Base-by-base conservation (phyloP, 1,139 yeast genomes). In the Kluyveromyces marxianus region DNA sequence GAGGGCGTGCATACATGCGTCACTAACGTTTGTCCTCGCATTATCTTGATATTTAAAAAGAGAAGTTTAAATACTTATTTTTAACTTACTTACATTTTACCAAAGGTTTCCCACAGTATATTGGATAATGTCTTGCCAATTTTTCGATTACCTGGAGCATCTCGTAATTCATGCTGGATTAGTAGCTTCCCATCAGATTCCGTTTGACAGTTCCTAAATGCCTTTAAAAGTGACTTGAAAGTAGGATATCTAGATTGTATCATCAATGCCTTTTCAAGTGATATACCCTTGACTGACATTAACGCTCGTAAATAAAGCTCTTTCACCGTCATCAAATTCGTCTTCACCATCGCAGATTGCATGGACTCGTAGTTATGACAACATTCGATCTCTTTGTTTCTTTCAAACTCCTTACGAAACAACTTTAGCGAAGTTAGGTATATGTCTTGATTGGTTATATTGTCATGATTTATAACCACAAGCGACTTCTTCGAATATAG, bases 251-350 rank as follows among this genome's bases (percentile, higher is more conserved):
- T 41, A 2, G 59, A 47, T 62, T 90, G 97, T 6, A 94, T 79
- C 3, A 79, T 78, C 7, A 80, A 62, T 0, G 98, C 98, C 60
- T 85, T 87, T 51, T 90, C 97, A 38, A 88, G 67, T 0, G 96
- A 79, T 0, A 92, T 72, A 0, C 98, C 98, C 49, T 77, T 74
- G 2, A 84, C 74, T 1, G 90, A 74, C 84, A 89, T 79, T 27
- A 94, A 71, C 83, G 88, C 81, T 40, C 77, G 70, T 2, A 89
- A 69, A 55, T 79, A 92, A 55, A 88, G 68, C 54, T 92, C 97
- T 40, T 79, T 79, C 0, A 89, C 79, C 0, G 95, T 84, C 59
- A 77, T 71, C 71, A 82, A 70, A 25, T 78, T 78, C 2, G 85
- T 72, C 59, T 94, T 94, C 2, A 83, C 78, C 66, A 92, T 67